Percentiles rank a stretch among this genome's conserved stretches.
Conservation (phyloP, 129 eudicot species). For the Kitagawia praeruptora region DNA sequence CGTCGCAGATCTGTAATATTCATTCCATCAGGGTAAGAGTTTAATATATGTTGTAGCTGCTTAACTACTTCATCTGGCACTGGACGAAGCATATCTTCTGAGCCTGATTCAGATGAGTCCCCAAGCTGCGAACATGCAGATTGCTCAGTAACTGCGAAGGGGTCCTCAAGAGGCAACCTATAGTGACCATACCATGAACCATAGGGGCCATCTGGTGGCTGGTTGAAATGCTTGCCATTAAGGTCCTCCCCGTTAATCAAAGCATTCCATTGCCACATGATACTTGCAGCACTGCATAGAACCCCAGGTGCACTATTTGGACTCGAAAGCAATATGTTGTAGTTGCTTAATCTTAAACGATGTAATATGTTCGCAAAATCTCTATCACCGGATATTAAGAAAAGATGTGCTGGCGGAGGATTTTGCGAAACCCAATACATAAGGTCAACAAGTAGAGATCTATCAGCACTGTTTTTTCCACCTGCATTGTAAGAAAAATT, state of each 20-base stretch:
- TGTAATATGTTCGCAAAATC: slow-evolving; percentile 85
- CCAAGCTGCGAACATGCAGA: slow-evolving; percentile 27
- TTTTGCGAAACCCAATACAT: slow-evolving; percentile 95
- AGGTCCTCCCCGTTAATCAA: slow-evolving; percentile 66
- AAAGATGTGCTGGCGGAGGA: slow-evolving; percentile 93
- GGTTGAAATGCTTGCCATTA: slow-evolving; percentile 71
- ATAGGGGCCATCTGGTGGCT: slow-evolving; percentile 95
- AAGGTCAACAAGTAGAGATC: slow-evolving; percentile 85
- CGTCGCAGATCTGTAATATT: slow-evolving; percentile 44
- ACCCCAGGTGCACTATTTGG: slow-evolving; percentile 50
- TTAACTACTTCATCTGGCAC: slow-evolving; percentile 48
- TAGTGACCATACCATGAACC: slow-evolving; percentile 91
- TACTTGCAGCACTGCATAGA: slow-evolving; percentile 91
- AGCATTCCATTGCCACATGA: slow-evolving; percentile 94
- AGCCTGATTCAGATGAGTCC: slow-evolving; percentile 25
- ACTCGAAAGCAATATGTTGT: slow-evolving; percentile 82
- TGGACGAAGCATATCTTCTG: slow-evolving; percentile 35
- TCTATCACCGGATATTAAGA: slow-evolving; percentile 79
- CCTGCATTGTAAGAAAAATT: slow-evolving; percentile 30
- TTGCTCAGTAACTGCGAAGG: slow-evolving; percentile 42
- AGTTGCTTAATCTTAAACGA: slow-evolving; percentile 85
- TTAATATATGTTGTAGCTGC: slow-evolving; percentile 37
- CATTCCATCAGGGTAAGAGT: slow-evolving; percentile 52
- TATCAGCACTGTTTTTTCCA: slow-evolving; percentile 94
- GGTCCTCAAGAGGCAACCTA: slow-evolving; percentile 76